Evolutionary conservation across 2,329 filamentous ascomycete genomes (phyloP), one percentile per base, ranked within the genome.

Genomic region (Aspergillus texensis): DNA sequence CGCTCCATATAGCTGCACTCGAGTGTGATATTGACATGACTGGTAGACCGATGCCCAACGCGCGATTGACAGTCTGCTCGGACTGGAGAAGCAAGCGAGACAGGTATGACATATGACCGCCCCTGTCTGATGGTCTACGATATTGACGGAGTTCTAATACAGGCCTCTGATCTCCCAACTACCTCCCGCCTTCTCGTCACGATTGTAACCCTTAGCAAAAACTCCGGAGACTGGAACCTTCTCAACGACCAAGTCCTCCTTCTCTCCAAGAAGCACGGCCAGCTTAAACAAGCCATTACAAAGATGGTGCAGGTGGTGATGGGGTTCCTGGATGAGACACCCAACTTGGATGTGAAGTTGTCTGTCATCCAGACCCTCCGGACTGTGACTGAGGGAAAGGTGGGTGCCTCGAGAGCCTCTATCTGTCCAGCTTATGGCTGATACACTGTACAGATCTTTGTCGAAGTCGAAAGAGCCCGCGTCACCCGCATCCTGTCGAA

Each of bases 271-370:
- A 99, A 99, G 85, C 95, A 99, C 91, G 92, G 94, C 73, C 95
- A 99, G 84, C 93, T 99, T 77, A 99, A 99, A 82, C 95, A 98
- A 82, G 95, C 95, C 75, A 95, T 94, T 74, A 98, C 95, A 73
- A 95, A 94, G 84, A 99, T 99, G 95, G 94, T 99, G 65, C 95
- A 99, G 84, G 91, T 90, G 55, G 93, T 97, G 67, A 97, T 99
- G 89, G 86, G 84, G 64, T 97, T 98, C 80, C 82, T 99, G 74
- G 91, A 96, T 75, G 88, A 91, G 54, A 93, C 93, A 26, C 93
- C 95, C 39, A 91, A 88, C 74, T 75, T 92, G 65, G 93, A 97
- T 71, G 93, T 89, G 41, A 99, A 98, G 83, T 84, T 99, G 62
- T 91, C 92, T 26, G 89, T 97, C 64, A 99, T 99, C 74, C 94